Conservation (phyloP, 768 basidiomycete genomes). For the Macrocybe gigantea region DNA sequence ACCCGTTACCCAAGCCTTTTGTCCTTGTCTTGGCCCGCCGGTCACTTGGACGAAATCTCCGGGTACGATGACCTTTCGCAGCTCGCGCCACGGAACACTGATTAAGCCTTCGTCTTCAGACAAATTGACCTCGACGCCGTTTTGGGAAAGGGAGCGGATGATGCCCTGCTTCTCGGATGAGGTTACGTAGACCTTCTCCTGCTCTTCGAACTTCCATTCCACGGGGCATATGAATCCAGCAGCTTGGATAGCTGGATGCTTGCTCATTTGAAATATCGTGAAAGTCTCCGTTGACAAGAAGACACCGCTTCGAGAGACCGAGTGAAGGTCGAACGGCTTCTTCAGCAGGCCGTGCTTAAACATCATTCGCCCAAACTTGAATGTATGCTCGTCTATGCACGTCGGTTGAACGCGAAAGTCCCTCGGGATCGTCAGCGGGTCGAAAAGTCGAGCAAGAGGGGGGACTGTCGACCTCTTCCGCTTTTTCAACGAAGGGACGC, state of each 20-base stretch:
- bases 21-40: too few species aligned
- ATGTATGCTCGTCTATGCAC: background rate
- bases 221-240: background rate
- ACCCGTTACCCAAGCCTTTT: too few species aligned
- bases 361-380: background rate
- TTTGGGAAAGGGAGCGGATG: background rate
- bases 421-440: too few species aligned
- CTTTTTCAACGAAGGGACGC: too few species aligned
- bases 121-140: too few species aligned
- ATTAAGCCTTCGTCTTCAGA: background rate
- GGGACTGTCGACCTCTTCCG: too few species aligned
- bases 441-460: too few species aligned
- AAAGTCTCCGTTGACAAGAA: background rate
- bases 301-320: background rate
- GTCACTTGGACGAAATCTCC: too few species aligned
- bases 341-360: background rate
- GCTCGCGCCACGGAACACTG: too few species aligned
- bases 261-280: background rate
- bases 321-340: background rate
- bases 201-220: slow-evolving; percentile 2
- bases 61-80: too few species aligned
- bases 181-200: background rate
- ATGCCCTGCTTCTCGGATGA: background rate
- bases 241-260: background rate
- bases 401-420: too few species aligned